phyloP scores from a whole-genome alignment of 2,329 filamentous ascomycete species.

The Sporothrix phasma region DNA sequence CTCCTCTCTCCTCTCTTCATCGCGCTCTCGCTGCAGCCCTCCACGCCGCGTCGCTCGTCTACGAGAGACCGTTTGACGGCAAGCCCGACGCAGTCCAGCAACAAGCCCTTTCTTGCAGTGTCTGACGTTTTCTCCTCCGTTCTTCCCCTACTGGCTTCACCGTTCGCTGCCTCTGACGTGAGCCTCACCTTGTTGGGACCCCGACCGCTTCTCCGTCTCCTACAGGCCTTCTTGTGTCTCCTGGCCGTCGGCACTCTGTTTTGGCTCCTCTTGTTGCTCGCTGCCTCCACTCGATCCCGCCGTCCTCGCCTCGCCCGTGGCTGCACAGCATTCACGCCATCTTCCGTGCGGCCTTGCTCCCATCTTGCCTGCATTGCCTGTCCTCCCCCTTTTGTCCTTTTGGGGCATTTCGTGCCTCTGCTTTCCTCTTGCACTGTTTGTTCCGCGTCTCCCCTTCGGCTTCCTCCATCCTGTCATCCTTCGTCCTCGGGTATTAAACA shows the following conservation, averaged over 20 bases:
- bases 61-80: slow-evolving; percentile 1
- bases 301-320: neutral
- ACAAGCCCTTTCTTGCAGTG: slow-evolving; percentile 1
- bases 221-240: neutral
- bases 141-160: neutral
- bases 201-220: neutral
- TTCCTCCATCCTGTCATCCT: neutral
- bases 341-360: neutral
- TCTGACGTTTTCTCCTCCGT: neutral
- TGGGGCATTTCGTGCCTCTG: no score
- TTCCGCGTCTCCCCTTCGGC: neutral
- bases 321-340: neutral
- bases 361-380: neutral
- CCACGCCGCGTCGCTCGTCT: neutral
- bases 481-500: neutral
- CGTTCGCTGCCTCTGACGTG: neutral
- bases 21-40: neutral
- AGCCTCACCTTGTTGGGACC: no score
- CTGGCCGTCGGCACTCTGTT: neutral
- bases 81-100: neutral
- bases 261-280: neutral
- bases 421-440: neutral
- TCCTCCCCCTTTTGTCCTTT: neutral
- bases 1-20: neutral
- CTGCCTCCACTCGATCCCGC: neutral